Percentiles rank a stretch among this genome's conserved stretches.
Conservation (phyloP, 73 alveolate species). For the Uronychia binucleata region DNA sequence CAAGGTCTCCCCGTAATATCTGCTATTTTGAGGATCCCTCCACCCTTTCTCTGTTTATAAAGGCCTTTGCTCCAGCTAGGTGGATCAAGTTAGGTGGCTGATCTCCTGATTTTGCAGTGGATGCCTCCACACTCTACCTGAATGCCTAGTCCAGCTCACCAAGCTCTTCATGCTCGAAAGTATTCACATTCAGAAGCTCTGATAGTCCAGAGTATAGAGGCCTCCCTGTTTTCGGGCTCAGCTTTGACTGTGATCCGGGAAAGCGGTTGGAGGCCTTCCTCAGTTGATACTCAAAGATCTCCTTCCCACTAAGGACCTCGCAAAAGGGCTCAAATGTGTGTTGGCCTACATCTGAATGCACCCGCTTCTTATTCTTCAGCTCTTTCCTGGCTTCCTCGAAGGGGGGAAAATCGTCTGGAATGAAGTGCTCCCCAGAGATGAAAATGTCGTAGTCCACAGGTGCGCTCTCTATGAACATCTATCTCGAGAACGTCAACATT, state of each 20-base stretch:
- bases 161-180: background rate
- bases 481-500: background rate
- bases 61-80: background rate
- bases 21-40: background rate
- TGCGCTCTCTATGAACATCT: background rate
- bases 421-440: background rate
- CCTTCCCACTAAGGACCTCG: background rate
- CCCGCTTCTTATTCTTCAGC: background rate
- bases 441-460: background rate
- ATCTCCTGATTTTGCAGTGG: background rate
- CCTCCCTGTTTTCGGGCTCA: background rate
- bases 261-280: background rate
- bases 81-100: no score
- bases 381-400: background rate
- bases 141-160: background rate
- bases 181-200: background rate
- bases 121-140: background rate
- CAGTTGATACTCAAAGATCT: background rate
- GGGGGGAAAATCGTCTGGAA: background rate
- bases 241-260: no score
- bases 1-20: background rate
- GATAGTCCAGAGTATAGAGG: background rate
- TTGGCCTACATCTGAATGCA: background rate
- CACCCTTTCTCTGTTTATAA: background rate
- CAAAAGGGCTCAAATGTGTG: background rate